Evolutionary conservation across 768 basidiomycete species (phyloP).

Genomic region (Lepiota brunneoincarnata): DNA sequence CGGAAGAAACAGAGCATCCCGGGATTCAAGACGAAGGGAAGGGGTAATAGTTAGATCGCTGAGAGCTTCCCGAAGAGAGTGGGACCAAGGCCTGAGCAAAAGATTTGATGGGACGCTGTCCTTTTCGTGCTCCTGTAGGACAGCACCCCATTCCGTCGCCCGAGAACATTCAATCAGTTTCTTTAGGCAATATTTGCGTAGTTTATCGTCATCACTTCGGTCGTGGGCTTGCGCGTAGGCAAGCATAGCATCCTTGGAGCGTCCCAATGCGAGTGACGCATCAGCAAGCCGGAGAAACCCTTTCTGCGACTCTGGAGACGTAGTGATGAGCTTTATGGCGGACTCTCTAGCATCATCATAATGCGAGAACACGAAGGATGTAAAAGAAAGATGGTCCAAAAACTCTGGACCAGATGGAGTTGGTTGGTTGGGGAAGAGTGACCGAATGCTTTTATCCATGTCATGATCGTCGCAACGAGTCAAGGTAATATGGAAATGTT

Average conservation of each 20-base stretch:
- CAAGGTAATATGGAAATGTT: slow-evolving; percentile 56
- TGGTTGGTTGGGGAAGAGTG: slow-evolving; percentile 36
- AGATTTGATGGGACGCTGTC: slow-evolving; percentile 32
- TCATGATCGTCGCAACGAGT: slow-evolving; percentile 38
- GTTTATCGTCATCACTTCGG: slow-evolving; percentile 32
- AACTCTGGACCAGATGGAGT: slow-evolving; percentile 26
- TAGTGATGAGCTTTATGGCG: slow-evolving; percentile 28
- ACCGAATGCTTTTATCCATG: slow-evolving; percentile 45
- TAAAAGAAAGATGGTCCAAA: slow-evolving; percentile 46
- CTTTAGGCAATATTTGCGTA: slow-evolving; percentile 41
- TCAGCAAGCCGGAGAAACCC: slow-evolving; percentile 53
- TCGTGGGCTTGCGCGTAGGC: slow-evolving; percentile 48
- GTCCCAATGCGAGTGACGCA: slow-evolving; percentile 29
- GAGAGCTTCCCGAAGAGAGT: slow-evolving; percentile 29
- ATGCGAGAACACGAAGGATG: slow-evolving; percentile 35
- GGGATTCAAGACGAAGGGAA: slow-evolving; percentile 36
- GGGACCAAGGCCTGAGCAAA: slow-evolving; percentile 42
- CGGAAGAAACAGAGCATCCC: slow-evolving; percentile 40
- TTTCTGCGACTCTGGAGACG: slow-evolving; percentile 33
- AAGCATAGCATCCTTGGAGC: slow-evolving; percentile 52
- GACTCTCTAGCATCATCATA: slow-evolving; percentile 32
- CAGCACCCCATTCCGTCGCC: slow-evolving; percentile 51
- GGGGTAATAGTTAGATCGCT: slow-evolving; percentile 31
- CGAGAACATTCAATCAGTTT: slow-evolving; percentile 42
- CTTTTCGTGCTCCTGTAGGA: slow-evolving; percentile 41